Conservation (phyloP, 805 yeast species). For the Candida ponderosae region DNA sequence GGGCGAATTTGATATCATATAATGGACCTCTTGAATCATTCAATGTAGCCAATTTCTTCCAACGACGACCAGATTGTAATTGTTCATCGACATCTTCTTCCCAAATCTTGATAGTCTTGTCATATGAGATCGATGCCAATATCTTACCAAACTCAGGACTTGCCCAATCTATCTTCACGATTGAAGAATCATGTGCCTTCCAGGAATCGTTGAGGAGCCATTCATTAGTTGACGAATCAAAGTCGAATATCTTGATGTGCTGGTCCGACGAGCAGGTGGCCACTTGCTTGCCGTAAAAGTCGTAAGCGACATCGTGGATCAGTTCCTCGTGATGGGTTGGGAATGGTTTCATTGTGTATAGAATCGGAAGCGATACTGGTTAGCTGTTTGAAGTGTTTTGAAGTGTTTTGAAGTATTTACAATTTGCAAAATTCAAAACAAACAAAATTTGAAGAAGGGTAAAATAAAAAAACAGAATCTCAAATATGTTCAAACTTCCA, state of each 20-base stretch:
- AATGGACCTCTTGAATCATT: constrained; percentile 87
- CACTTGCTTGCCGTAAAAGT: constrained; percentile 84
- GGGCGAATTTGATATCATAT: constrained; percentile 86
- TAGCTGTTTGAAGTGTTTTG: too few relatives aligned
- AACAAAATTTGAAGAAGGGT: too few relatives aligned
- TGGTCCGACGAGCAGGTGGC: constrained; percentile 97
- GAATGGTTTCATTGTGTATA: constrained; percentile 74
- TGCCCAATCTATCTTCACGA: constrained; percentile 84
- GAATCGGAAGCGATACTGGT: too few relatives aligned
- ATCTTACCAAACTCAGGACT: constrained; percentile 89
- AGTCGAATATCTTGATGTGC: constrained; percentile 81
- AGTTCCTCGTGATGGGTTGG: constrained; percentile 90
- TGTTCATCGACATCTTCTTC: constrained; percentile 80
- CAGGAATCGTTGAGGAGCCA: constrained; percentile 88
- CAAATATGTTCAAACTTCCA: too few relatives aligned
- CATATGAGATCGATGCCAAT: constrained; percentile 83
- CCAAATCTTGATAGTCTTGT: constrained; percentile 84
- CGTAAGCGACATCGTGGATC: constrained; percentile 84
- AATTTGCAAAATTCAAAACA: too few relatives aligned
- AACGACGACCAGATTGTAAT: constrained; percentile 72
- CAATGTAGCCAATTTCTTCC: constrained; percentile 68
- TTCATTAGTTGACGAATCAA: constrained; percentile 53
- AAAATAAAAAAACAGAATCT: too few relatives aligned
- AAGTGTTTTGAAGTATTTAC: too few relatives aligned
- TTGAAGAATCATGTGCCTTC: constrained; percentile 91